Percentiles rank a stretch among this genome's conserved stretches.
Evolutionary conservation across 345 rosid species (phyloP).

Genomic region (Raphanus raphanistrum): DNA sequence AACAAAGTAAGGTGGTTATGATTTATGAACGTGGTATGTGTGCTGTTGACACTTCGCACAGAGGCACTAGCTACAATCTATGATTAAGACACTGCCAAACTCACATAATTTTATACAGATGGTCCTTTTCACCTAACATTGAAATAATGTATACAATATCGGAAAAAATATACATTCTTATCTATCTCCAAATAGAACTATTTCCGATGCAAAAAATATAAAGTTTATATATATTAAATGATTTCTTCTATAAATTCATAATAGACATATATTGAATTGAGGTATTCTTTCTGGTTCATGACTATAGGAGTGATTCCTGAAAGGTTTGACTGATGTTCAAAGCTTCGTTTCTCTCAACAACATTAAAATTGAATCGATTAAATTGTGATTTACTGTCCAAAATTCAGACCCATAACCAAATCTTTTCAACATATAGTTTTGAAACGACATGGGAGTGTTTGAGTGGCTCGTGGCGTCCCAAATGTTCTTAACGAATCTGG

Average conservation of each 20-base stretch:
- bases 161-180: neutral
- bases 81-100: slow-evolving; percentile 9
- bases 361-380: no score
- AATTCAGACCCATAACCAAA: neutral
- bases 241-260: neutral
- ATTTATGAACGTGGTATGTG: slow-evolving; percentile 23
- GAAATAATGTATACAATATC: neutral
- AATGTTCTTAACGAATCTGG: no score
- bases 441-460: no score
- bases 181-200: neutral
- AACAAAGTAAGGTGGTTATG: neutral
- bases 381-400: neutral
- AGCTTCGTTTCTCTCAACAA: no score
- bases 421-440: neutral
- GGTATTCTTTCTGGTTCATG: neutral
- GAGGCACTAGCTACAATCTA: slow-evolving; percentile 4
- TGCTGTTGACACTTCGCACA: slow-evolving; percentile 12
- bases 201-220: no score
- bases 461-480: no score
- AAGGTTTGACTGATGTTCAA: neutral
- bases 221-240: no score
- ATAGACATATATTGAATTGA: neutral
- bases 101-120: neutral
- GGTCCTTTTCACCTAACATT: neutral
- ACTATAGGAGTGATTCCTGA: neutral